Evolutionary conservation across 805 yeast genomes (phyloP), one percentile per base, ranked within the genome.

Genomic region (Yueomyces sinensis): DNA sequence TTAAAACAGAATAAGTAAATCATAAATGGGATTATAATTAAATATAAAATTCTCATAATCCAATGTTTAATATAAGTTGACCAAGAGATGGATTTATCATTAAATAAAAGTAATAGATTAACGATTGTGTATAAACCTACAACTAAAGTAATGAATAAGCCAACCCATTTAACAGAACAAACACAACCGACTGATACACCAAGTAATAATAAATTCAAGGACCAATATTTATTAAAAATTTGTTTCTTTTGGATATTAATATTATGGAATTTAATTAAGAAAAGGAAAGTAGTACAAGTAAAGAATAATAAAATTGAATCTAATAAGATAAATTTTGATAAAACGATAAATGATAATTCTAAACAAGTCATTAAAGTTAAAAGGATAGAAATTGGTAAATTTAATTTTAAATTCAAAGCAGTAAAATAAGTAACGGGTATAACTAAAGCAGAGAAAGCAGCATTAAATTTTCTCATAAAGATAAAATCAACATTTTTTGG

Each of bases 281-380:
- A 70, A 52, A 69, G 77, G 38, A 83, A 67, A 5, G 95, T 79
- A n/a, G 86, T 65, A 33, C 79, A 78, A 9, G 95, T 84, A 68
- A 89, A 87, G 52, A 87, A 79, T 42, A 86, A 65, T 33, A 91
- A 72, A 74, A 86, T 83, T 7, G 96, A 83, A 59, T 91, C 98
- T 44, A 91, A 70, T 39, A 91, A 64, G 45, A 91, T 91, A 54
- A 91, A 84, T 55, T 86, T 80, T 14, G 91, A 86, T 47, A 91
- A 69, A 1, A 91, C 81, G 40, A 82, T 76, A 49, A 82, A 84
- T 1, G 94, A 75, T 53, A 73, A 72, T 57, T 91, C 97, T 45
- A 83, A 68, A 31, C 80, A 60, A 29, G 81, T 84, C 87, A 84
- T 76, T 37, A 83, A 56, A 18, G 89, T 69, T 40, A 86, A 71